These are phyloP conservation scores for Narthecium ossifragum DNA, from an alignment of 106 monocot species.

Conservation along the genomic window DNA sequence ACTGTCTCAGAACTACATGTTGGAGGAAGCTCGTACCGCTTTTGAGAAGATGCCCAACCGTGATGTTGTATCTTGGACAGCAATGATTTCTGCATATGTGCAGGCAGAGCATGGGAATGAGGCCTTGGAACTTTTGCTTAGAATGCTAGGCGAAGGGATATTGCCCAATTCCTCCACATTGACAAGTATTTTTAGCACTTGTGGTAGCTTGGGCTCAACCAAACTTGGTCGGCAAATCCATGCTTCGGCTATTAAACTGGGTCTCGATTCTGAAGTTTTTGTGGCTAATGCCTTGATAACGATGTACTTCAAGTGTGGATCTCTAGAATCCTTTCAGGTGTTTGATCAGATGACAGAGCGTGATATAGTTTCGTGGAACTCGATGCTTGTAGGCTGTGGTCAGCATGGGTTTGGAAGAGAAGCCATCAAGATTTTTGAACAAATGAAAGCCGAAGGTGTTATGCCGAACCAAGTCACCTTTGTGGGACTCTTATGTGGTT, in stretches of 20 bases:
- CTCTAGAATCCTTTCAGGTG: conserved; percentile 33
- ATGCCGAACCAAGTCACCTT: conserved; percentile 48
- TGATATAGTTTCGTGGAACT: conserved; percentile 50
- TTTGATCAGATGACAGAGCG: conserved; percentile 43
- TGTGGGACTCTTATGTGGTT: conserved; percentile 40
- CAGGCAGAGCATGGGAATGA: conserved; percentile 40
- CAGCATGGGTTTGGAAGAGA: conserved; percentile 45
- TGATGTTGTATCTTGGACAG: conserved; percentile 67
- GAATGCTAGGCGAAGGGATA: conserved; percentile 38
- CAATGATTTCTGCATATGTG: conserved; percentile 59
- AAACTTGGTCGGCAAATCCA: conserved; percentile 41
- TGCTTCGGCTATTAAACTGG: conserved; percentile 24
- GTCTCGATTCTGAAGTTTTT: conserved; percentile 30
- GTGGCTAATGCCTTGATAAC: conserved; percentile 45
- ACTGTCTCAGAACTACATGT: conserved; percentile 35
- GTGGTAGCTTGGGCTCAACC: conserved; percentile 23
- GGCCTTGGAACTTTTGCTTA: conserved; percentile 37
- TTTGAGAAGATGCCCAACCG: conserved; percentile 50
- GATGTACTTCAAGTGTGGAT: conserved; percentile 71
- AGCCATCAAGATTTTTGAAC: conserved; percentile 40
- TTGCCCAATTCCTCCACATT: conserved; percentile 34
- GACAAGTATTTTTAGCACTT: conserved; percentile 38
- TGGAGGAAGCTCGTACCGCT: conserved; percentile 36
- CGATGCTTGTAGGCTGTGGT: conserved; percentile 40
- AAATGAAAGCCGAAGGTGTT: conserved; percentile 36